These are phyloP conservation scores for Leccinum truebloodii DNA, from an alignment of 768 basidiomycete species.

Conservation along the genomic window DNA sequence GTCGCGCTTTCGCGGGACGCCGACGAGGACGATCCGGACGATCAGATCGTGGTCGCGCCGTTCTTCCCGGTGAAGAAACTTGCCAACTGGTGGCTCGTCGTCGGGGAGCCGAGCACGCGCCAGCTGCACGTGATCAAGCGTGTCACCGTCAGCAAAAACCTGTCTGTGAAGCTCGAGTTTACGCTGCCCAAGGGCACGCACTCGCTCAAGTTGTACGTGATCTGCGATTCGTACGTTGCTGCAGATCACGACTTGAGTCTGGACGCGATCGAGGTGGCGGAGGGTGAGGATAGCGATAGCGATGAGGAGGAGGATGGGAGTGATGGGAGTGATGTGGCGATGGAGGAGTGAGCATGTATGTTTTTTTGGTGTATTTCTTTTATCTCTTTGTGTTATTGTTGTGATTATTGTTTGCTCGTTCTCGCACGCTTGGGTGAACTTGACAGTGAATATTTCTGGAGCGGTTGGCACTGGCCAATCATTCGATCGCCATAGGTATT, in stretches of 20 bases:
- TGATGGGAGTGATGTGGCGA: slow-evolving; percentile 55
- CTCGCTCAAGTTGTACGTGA: slow-evolving; percentile 81
- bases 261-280: slow-evolving; percentile 82
- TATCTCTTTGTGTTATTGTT: no score
- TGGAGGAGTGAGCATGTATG: slow-evolving; percentile 43
- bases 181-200: slow-evolving; percentile 84
- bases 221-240: slow-evolving; percentile 90
- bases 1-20: slow-evolving; percentile 80
- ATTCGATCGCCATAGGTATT: no score
- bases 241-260: slow-evolving; percentile 91
- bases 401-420: no score
- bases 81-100: slow-evolving; percentile 96
- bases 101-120: slow-evolving; percentile 79
- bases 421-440: no score
- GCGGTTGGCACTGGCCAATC: no score
- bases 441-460: no score
- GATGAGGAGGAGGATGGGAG: slow-evolving; percentile 52
- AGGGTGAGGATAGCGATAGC: slow-evolving; percentile 66
- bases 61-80: slow-evolving; percentile 90
- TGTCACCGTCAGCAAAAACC: slow-evolving; percentile 72
- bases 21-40: slow-evolving; percentile 72
- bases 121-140: slow-evolving; percentile 84
- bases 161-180: slow-evolving; percentile 88
- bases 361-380: no score
- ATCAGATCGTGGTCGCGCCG: slow-evolving; percentile 89